These are phyloP conservation scores for Sarocladiaceae sp. DNA, from an alignment of 2,329 filamentous ascomycete genomes.

Conservation along the genomic window DNA sequence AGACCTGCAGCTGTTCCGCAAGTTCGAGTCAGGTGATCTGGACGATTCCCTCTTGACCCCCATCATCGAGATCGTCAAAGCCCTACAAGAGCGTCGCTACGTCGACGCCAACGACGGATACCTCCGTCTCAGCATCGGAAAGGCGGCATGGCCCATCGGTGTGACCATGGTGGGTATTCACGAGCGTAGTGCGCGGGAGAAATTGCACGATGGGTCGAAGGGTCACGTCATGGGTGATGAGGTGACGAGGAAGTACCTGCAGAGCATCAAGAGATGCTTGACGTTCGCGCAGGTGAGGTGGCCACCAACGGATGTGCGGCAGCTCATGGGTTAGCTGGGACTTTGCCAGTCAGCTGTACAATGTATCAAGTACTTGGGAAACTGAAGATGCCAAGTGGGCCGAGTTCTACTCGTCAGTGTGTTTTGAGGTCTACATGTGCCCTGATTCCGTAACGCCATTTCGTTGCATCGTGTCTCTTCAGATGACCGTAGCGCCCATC, in stretches of 20 bases:
- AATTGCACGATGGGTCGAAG: slow-evolving; percentile 79
- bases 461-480: too few species aligned
- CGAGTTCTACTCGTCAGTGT: too few species aligned
- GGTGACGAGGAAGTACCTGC: slow-evolving; percentile 87
- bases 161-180: slow-evolving; percentile 99
- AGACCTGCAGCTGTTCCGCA: slow-evolving; percentile 62
- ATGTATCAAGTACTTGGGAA: too few species aligned
- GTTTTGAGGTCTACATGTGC: not conserved
- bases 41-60: slow-evolving; percentile 74
- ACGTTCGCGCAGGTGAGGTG: slow-evolving; percentile 96
- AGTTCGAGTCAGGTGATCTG: slow-evolving; percentile 75
- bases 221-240: slow-evolving; percentile 98
- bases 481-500: slow-evolving; percentile 4
- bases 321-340: slow-evolving; percentile 72
- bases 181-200: slow-evolving; percentile 91
- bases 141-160: slow-evolving; percentile 97
- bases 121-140: slow-evolving; percentile 84
- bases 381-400: too few species aligned
- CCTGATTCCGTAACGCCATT: too few species aligned
- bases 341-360: too few species aligned
- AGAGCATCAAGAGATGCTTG: slow-evolving; percentile 94
- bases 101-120: slow-evolving; percentile 97
- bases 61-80: slow-evolving; percentile 84
- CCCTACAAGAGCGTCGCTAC: slow-evolving; percentile 84
- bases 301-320: slow-evolving; percentile 86